Percentiles rank a stretch among this genome's conserved stretches.
Conservation (phyloP, 176 grass and related monocot species). For the Puccinellia tenuiflora region DNA sequence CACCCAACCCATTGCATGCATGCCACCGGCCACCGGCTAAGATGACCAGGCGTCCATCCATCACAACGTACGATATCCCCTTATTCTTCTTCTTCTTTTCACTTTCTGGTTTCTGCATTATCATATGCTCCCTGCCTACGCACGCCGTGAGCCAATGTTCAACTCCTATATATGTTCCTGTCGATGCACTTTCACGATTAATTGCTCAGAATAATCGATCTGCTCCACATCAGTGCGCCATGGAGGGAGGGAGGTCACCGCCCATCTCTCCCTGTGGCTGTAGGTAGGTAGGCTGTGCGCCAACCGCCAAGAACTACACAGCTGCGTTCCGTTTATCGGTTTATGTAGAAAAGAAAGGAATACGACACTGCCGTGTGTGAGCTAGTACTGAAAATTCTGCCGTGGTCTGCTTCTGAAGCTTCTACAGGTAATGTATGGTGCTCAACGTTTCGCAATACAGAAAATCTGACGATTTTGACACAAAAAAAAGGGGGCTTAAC, state of each 20-base stretch:
- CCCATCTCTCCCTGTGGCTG: too few species aligned
- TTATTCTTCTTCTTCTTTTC: not conserved
- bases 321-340: too few species aligned
- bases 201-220: not conserved
- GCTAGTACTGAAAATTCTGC: too few species aligned
- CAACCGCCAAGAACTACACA: too few species aligned
- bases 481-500: not conserved
- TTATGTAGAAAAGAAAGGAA: too few species aligned
- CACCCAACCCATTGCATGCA: too few species aligned
- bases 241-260: not conserved
- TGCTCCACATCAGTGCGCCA: not conserved
- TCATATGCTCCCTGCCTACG: not conserved
- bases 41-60: not conserved
- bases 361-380: too few species aligned
- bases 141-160: slow-evolving; percentile 8
- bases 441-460: not conserved
- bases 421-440: not conserved
- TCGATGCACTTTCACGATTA: not conserved
- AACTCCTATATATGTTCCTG: slow-evolving; percentile 11
- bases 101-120: slow-evolving; percentile 1
- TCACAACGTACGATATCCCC: not conserved
- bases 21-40: not conserved
- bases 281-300: too few species aligned
- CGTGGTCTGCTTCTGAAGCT: not conserved
- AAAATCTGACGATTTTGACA: not conserved